Conservation (phyloP, 2,329 filamentous ascomycete genomes). For the Coleophoma cylindrospora region DNA sequence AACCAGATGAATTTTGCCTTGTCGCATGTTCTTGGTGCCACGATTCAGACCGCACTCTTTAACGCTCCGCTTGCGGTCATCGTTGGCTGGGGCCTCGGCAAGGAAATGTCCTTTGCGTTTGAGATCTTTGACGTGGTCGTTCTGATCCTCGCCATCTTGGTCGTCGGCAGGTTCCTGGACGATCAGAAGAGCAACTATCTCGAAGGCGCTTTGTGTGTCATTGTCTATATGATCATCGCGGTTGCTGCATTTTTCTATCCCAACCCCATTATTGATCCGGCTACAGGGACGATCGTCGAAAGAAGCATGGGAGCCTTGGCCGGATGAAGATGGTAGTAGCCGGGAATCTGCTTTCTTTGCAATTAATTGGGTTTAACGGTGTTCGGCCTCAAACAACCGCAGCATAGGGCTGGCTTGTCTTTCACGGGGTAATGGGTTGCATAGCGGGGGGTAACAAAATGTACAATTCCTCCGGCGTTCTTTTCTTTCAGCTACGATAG, state of each 20-base stretch:
- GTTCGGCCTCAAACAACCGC: too few species aligned
- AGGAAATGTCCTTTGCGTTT: conserved; percentile 75
- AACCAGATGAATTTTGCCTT: conserved; percentile 56
- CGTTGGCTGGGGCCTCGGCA: conserved; percentile 72
- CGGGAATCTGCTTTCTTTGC: too few species aligned
- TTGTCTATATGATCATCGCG: conserved; percentile 57
- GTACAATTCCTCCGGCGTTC: too few species aligned
- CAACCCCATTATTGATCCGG: conserved; percentile 25
- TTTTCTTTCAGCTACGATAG: too few species aligned
- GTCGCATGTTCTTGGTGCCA: conserved; percentile 49
- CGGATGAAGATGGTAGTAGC: not conserved
- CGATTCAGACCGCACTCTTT: conserved; percentile 83
- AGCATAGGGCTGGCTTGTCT: too few species aligned
- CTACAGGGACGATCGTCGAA: not conserved
- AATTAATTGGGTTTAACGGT: too few species aligned
- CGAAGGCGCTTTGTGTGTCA: conserved; percentile 76
- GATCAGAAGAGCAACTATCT: conserved; percentile 90
- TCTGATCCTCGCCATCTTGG: conserved; percentile 77
- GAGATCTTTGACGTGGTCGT: conserved; percentile 82
- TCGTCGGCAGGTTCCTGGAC: conserved; percentile 80
- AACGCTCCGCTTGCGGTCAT: conserved; percentile 81
- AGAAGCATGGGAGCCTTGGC: not conserved
- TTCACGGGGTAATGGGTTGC: too few species aligned
- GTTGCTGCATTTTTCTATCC: conserved; percentile 54
- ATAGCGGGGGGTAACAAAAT: too few species aligned